Percentiles rank a stretch among this genome's conserved stretches.
Conservation (phyloP, 257 asterid species). For the Solanum neorickii region DNA sequence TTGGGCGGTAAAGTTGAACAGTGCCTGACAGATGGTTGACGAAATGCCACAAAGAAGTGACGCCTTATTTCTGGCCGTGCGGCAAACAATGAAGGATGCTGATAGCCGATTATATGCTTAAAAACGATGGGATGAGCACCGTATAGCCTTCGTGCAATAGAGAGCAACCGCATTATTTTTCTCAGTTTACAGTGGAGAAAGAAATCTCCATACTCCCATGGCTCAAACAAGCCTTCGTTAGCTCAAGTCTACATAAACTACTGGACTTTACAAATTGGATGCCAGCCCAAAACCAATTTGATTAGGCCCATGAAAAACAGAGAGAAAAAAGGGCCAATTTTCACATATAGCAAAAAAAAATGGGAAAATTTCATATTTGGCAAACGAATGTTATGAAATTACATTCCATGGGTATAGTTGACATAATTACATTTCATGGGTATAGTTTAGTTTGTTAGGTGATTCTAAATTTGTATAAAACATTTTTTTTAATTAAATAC, state of each 20-base stretch:
- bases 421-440: too few relatives aligned
- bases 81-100: neutral
- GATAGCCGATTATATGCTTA: neutral
- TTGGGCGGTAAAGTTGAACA: neutral
- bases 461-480: too few relatives aligned
- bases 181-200: neutral
- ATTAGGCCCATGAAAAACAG: neutral
- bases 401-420: too few relatives aligned
- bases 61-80: neutral
- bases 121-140: neutral
- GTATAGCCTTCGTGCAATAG: neutral
- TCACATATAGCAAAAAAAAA: too few relatives aligned
- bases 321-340: too few relatives aligned
- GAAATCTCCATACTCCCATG: neutral
- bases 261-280: neutral
- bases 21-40: slow-evolving; percentile 31
- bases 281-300: neutral
- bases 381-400: too few relatives aligned
- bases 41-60: slow-evolving; percentile 40
- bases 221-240: neutral
- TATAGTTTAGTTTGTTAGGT: too few relatives aligned
- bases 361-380: too few relatives aligned
- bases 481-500: too few relatives aligned
- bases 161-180: neutral
- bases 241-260: neutral